These are phyloP conservation scores for Cladophialophora exuberans DNA, from an alignment of 2,329 filamentous ascomycete genomes.

Conservation along the genomic window DNA sequence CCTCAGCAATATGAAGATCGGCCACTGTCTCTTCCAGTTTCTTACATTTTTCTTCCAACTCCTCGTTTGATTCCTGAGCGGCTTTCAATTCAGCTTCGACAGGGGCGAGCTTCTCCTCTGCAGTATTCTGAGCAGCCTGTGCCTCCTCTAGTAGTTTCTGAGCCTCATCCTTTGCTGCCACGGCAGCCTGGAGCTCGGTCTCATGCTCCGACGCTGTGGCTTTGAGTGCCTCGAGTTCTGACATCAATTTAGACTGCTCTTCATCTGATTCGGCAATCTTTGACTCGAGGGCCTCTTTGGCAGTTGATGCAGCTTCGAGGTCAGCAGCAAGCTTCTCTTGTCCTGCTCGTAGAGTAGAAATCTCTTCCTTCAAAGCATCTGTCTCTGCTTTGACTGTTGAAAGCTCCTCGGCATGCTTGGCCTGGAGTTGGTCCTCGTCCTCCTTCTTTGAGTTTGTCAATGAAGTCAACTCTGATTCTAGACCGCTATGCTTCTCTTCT, in stretches of 20 bases:
- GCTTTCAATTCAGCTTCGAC: conserved; percentile 10
- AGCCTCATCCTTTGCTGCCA: conserved; percentile 5
- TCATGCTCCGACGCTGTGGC: conserved; percentile 1
- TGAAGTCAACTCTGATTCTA: conserved; percentile 19
- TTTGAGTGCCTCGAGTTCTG: conserved; percentile 9
- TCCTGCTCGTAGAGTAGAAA: not conserved
- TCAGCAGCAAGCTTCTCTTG: conserved; percentile 17
- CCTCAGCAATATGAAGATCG: not conserved
- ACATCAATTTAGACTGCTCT: conserved; percentile 10
- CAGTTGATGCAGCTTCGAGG: conserved; percentile 7
- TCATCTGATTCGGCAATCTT: conserved; percentile 14
- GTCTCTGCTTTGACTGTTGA: conserved; percentile 1
- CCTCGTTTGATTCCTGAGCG: conserved; percentile 6
- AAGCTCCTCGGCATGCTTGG: conserved; percentile 19
- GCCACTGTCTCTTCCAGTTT: conserved; percentile 15
- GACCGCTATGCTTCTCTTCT: conserved; percentile 8
- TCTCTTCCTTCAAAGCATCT: not conserved
- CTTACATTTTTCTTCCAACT: conserved; percentile 5
- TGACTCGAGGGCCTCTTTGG: conserved; percentile 3
- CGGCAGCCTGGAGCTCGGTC: conserved; percentile 4
- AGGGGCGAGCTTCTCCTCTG: conserved; percentile 2
- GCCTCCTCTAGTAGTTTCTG: conserved; percentile 17
- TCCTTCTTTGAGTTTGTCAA: conserved; percentile 45
- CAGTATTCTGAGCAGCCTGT: not conserved
- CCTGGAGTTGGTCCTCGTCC: conserved; percentile 19